A percentile compares a stretch with the other conserved stretches of the same genome.
Evolutionary conservation across 2,329 filamentous ascomycete genomes (phyloP).

Genomic region (Pochonia chlamydosporia): DNA sequence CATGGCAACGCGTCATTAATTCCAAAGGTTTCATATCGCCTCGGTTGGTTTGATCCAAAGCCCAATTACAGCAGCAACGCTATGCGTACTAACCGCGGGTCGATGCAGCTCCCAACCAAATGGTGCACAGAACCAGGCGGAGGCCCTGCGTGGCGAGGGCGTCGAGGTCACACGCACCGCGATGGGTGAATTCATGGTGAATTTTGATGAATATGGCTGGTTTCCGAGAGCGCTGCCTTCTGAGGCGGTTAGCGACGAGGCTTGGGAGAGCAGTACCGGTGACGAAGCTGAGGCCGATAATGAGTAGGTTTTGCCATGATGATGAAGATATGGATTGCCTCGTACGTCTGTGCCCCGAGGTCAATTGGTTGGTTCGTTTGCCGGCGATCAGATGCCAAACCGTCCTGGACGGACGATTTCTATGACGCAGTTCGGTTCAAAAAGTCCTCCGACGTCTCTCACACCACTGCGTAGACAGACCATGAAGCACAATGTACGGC

Average conservation of each 20-base stretch:
- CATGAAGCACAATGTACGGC: too few relatives aligned
- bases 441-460: too few relatives aligned
- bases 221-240: slow-evolving; percentile 47
- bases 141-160: slow-evolving; percentile 44
- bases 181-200: slow-evolving; percentile 46
- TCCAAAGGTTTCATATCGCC: slow-evolving; percentile 80
- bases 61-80: too few relatives aligned
- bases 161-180: slow-evolving; percentile 43
- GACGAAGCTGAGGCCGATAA: not conserved
- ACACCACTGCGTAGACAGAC: too few relatives aligned
- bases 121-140: slow-evolving; percentile 44
- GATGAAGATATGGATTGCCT: too few relatives aligned
- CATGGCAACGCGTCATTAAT: slow-evolving; percentile 93
- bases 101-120: slow-evolving; percentile 44
- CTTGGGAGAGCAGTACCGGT: not conserved
- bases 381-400: too few relatives aligned
- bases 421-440: too few relatives aligned
- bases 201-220: slow-evolving; percentile 49
- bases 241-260: slow-evolving; percentile 15
- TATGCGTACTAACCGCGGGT: too few relatives aligned
- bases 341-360: too few relatives aligned
- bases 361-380: too few relatives aligned
- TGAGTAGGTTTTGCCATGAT: too few relatives aligned
- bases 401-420: too few relatives aligned
- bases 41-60: slow-evolving; percentile 60